Evolutionary conservation across 352 stramenopile species (phyloP).

Genomic region (Blastocystis sp.): DNA sequence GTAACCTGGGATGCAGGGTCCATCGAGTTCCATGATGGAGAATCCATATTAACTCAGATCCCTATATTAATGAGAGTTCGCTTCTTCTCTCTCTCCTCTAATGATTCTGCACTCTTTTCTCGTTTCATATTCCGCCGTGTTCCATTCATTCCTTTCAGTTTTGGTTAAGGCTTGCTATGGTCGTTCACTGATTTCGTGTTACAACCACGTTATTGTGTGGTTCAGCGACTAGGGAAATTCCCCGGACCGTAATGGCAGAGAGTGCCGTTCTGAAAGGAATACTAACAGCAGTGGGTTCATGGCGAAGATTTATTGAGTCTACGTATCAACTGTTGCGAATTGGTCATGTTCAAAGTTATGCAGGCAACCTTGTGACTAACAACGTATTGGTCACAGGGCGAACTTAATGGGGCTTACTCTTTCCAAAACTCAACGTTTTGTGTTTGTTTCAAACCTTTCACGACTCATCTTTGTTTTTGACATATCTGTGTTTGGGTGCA

Average conservation of each 20-base stretch:
- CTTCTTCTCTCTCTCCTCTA: no score
- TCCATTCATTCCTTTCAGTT: conserved; percentile 11
- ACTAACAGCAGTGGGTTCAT: conserved; percentile 32
- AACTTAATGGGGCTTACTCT: conserved; percentile 66
- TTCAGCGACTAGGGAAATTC: conserved; percentile 60
- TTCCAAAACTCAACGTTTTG: conserved; percentile 37
- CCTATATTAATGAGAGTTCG: no score
- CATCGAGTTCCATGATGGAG: neutral
- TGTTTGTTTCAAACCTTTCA: conserved; percentile 8
- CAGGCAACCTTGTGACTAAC: conserved; percentile 34
- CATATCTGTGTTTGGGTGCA: no score
- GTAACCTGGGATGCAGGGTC: neutral
- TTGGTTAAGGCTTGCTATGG: conserved; percentile 67
- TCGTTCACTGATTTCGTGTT: conserved; percentile 35
- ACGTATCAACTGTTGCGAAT: conserved; percentile 48
- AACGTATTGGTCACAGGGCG: conserved; percentile 4
- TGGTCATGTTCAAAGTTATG: conserved; percentile 62
- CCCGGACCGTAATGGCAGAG: conserved; percentile 61
- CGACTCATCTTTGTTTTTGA: no score
- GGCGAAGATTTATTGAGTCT: conserved; percentile 57
- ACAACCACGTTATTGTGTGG: neutral
- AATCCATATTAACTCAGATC: neutral
- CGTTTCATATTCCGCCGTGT: neutral
- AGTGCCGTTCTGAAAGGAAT: conserved; percentile 66
- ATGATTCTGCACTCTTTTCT: no score